These are phyloP conservation scores for Fusarium lyarnte DNA, from an alignment of 2,329 filamentous ascomycete species.

Conservation along the genomic window DNA sequence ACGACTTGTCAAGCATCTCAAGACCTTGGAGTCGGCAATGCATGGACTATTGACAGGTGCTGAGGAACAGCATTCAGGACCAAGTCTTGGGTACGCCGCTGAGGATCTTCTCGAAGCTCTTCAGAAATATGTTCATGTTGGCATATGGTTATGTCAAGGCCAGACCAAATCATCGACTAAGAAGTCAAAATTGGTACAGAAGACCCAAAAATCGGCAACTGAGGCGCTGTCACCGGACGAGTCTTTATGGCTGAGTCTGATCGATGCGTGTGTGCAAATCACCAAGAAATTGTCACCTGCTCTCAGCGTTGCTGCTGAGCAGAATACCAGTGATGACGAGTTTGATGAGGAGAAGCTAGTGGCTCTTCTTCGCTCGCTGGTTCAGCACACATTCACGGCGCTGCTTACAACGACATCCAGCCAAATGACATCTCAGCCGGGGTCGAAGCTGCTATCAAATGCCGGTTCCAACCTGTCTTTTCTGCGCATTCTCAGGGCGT, in stretches of 20 bases:
- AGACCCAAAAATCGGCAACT: slow-evolving; percentile 57
- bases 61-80: slow-evolving; percentile 62
- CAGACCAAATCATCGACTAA: slow-evolving; percentile 72
- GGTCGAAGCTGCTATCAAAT: slow-evolving; percentile 49
- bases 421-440: slow-evolving; percentile 47
- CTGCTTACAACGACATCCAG: slow-evolving; percentile 79
- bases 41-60: slow-evolving; percentile 75
- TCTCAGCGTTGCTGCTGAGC: slow-evolving; percentile 52
- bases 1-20: slow-evolving; percentile 82
- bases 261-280: slow-evolving; percentile 69
- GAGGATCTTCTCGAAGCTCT: slow-evolving; percentile 80
- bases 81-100: slow-evolving; percentile 68
- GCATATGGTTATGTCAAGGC: slow-evolving; percentile 93
- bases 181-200: slow-evolving; percentile 56
- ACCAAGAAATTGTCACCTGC: slow-evolving; percentile 71
- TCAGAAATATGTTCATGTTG: slow-evolving; percentile 90
- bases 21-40: slow-evolving; percentile 81
- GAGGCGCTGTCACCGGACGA: slow-evolving; percentile 64
- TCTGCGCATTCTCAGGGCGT: slow-evolving; percentile 86
- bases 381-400: slow-evolving; percentile 91
- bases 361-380: slow-evolving; percentile 75
- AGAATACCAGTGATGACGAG: slow-evolving; percentile 39
- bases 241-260: slow-evolving; percentile 67
- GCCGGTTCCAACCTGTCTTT: slow-evolving; percentile 76
- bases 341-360: slow-evolving; percentile 71